Conservation (phyloP, 2,329 filamentous ascomycete species). For the Cladophialophora yegresii region DNA sequence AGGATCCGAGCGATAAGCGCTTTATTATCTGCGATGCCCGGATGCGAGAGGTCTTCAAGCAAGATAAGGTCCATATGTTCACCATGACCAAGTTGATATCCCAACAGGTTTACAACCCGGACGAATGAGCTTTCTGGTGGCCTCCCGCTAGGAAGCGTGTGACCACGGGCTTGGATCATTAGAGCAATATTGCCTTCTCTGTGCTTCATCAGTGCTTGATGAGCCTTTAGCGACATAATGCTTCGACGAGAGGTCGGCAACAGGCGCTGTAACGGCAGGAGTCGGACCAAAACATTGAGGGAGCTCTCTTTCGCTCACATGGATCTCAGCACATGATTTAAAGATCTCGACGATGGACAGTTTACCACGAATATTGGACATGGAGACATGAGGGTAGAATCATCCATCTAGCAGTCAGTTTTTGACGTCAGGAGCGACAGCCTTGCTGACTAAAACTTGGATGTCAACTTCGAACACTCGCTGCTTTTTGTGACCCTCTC, state of each 20-base stretch:
- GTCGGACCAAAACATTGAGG: neutral
- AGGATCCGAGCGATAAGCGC: slow-evolving; percentile 87
- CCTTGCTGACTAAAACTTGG: slow-evolving; percentile 30
- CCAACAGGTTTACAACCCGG: slow-evolving; percentile 81
- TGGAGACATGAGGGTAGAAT: neutral
- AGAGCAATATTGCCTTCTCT: neutral
- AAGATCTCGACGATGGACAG: slow-evolving; percentile 4
- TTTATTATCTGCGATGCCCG: slow-evolving; percentile 91
- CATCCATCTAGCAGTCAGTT: neutral
- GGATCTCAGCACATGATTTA: neutral
- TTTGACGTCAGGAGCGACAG: slow-evolving; percentile 24
- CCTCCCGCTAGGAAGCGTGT: neutral
- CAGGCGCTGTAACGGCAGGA: neutral
- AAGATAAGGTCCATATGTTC: slow-evolving; percentile 94
- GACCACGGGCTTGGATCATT: neutral
- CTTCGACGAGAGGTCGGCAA: slow-evolving; percentile 4
- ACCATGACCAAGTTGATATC: slow-evolving; percentile 97
- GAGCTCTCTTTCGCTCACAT: slow-evolving; percentile 3
- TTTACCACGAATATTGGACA: slow-evolving; percentile 10
- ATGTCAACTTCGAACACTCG: neutral
- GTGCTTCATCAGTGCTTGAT: slow-evolving; percentile 3
- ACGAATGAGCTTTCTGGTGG: slow-evolving; percentile 57
- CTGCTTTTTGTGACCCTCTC: neutral
- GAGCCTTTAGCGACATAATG: slow-evolving; percentile 14
- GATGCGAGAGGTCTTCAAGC: slow-evolving; percentile 90